Evolutionary conservation across 495 filamentous ascomycete species (phyloP).

Genomic region (Annulohypoxylon stygium): DNA sequence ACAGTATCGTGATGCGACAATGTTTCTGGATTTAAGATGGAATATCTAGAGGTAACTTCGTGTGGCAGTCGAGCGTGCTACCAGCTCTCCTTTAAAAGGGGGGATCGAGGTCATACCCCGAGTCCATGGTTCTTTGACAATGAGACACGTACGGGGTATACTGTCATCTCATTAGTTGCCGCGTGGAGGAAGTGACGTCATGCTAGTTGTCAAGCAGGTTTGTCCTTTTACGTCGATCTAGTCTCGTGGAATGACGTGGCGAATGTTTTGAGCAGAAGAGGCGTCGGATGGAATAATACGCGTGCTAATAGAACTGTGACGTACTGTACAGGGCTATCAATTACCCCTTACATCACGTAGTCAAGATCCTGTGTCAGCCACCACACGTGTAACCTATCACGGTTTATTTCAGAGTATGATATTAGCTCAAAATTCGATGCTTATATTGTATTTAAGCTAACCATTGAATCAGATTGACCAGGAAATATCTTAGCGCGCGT

Average conservation of each 20-base stretch:
- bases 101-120: not conserved
- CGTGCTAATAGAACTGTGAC: too few species aligned
- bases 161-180: constrained; percentile 38
- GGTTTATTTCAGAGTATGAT: too few species aligned
- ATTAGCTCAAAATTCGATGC: too few species aligned
- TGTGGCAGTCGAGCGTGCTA: not conserved
- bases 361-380: too few species aligned
- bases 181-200: constrained; percentile 41
- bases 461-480: too few species aligned
- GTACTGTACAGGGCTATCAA: too few species aligned
- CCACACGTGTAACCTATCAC: too few species aligned
- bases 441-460: too few species aligned
- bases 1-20: not conserved
- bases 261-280: constrained; percentile 3
- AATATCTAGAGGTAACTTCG: not conserved
- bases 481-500: too few species aligned
- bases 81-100: constrained; percentile 4
- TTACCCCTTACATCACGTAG: too few species aligned
- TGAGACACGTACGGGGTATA: constrained; percentile 28
- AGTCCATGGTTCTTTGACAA: constrained; percentile 16
- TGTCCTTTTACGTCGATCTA: constrained; percentile 18
- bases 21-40: not conserved
- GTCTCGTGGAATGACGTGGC: constrained; percentile 40
- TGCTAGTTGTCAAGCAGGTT: constrained; percentile 44
- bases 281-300: too few species aligned